Evolutionary conservation across 306 rosid species (phyloP).

Genomic region (Neltuma alba): DNA sequence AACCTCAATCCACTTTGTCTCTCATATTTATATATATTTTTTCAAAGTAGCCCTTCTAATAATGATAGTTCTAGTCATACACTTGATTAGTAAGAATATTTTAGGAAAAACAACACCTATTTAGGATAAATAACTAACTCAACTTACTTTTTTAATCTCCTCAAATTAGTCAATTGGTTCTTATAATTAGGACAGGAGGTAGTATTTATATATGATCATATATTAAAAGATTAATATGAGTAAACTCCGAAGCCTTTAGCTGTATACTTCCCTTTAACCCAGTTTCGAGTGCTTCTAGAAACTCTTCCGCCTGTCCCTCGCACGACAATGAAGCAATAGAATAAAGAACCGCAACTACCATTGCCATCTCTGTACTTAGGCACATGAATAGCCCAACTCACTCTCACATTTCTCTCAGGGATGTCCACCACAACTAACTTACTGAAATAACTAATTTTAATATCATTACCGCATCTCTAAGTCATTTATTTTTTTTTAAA

Average conservation of each 20-base stretch:
- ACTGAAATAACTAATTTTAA: slow-evolving; percentile 15
- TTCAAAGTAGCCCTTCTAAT: too few species aligned
- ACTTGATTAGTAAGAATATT: too few species aligned
- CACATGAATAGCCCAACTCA: slow-evolving; percentile 54
- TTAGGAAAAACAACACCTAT: too few species aligned
- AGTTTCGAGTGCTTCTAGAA: slow-evolving; percentile 75
- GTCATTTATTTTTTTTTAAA: neutral
- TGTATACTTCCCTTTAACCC: slow-evolving; percentile 37
- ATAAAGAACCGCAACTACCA: slow-evolving; percentile 68
- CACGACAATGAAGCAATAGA: slow-evolving; percentile 55
- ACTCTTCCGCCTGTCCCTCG: slow-evolving; percentile 37
- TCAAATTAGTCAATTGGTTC: too few species aligned
- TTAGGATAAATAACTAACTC: too few species aligned
- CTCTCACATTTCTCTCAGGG: slow-evolving; percentile 42
- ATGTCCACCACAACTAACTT: slow-evolving; percentile 58
- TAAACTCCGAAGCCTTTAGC: neutral
- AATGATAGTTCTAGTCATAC: too few species aligned
- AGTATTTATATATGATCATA: too few species aligned
- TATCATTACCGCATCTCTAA: neutral
- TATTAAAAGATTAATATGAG: too few species aligned
- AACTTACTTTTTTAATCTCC: too few species aligned
- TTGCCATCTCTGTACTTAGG: slow-evolving; percentile 47
- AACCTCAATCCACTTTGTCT: too few species aligned
- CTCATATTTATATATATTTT: too few species aligned
- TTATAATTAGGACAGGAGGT: too few species aligned